A percentile compares a stretch with the other conserved stretches of the same genome.
phyloP scores from a whole-genome alignment of 2,329 filamentous ascomycete genomes.

The Endoconidiophora polonica region DNA sequence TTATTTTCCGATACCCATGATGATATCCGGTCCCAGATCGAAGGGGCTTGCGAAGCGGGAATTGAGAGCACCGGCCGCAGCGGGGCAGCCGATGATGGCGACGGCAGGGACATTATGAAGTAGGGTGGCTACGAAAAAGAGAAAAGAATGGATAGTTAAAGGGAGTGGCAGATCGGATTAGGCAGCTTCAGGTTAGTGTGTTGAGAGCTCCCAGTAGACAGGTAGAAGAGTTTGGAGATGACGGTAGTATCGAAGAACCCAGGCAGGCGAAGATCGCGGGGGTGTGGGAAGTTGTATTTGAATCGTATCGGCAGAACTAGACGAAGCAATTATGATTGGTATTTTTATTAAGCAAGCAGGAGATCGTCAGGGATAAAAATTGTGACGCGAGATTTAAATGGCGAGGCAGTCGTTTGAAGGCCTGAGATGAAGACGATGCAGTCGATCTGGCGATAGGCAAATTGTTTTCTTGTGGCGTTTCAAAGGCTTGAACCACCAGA shows the following conservation, averaged over 20 bases:
- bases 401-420: neutral
- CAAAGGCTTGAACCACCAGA: too few species aligned
- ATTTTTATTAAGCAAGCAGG: neutral
- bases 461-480: neutral
- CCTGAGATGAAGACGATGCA: too few species aligned
- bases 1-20: slow-evolving; percentile 94
- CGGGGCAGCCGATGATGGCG: slow-evolving; percentile 10
- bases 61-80: slow-evolving; percentile 12
- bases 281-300: neutral
- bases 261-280: too few species aligned
- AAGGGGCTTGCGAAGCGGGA: slow-evolving; percentile 18
- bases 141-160: neutral
- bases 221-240: neutral
- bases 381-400: neutral
- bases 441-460: neutral
- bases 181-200: neutral
- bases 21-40: slow-evolving; percentile 77
- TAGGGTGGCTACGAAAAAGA: neutral
- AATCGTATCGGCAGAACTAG: neutral
- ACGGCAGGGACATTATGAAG: slow-evolving; percentile 11
- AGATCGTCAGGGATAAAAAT: neutral
- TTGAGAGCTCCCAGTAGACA: neutral
- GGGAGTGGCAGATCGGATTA: neutral
- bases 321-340: neutral
- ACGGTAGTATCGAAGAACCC: neutral